A percentile compares a stretch with the other conserved stretches of the same genome.
phyloP scores from a whole-genome alignment of 495 filamentous ascomycete species.

The Neurospora sp. region DNA sequence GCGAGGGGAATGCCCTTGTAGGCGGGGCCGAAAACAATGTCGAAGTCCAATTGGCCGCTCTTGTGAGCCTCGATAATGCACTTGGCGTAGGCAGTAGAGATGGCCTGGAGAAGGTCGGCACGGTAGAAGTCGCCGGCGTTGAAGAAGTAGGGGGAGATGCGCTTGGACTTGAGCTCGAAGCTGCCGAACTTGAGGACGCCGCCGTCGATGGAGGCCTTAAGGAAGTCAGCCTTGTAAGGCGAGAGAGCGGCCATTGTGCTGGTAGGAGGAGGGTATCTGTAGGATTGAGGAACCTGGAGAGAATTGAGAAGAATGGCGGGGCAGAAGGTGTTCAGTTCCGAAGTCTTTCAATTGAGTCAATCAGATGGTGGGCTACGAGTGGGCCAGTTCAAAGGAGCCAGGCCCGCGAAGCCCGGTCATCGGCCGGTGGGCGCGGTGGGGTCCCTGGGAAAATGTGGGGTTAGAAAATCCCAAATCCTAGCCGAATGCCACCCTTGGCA shows the following conservation, averaged over 20 bases:
- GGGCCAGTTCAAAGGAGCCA: background rate
- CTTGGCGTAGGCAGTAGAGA: constrained; percentile 70
- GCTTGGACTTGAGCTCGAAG: constrained; percentile 84
- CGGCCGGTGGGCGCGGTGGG: background rate
- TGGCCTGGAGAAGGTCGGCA: constrained; percentile 58
- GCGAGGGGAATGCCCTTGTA: constrained; percentile 94
- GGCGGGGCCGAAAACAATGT: constrained; percentile 73
- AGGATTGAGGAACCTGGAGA: background rate
- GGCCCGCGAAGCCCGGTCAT: background rate
- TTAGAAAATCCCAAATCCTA: background rate
- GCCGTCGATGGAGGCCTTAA: constrained; percentile 59
- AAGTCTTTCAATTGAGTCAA: background rate
- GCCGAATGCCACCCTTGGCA: background rate
- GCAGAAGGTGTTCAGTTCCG: background rate
- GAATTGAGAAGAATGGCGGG: background rate
- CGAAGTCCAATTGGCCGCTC: constrained; percentile 42
- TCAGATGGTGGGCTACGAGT: background rate
- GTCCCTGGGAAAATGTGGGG: background rate
- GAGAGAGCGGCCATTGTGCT: constrained; percentile 26
- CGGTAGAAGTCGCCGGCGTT: constrained; percentile 82
- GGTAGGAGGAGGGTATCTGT: background rate
- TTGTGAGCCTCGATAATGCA: constrained; percentile 43
- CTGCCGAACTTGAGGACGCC: constrained; percentile 79
- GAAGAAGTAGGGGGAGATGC: constrained; percentile 97
- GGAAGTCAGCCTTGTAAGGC: constrained; percentile 52